Conservation (phyloP, 78 protist genomes). For the Capsaspora owczarzaki region DNA sequence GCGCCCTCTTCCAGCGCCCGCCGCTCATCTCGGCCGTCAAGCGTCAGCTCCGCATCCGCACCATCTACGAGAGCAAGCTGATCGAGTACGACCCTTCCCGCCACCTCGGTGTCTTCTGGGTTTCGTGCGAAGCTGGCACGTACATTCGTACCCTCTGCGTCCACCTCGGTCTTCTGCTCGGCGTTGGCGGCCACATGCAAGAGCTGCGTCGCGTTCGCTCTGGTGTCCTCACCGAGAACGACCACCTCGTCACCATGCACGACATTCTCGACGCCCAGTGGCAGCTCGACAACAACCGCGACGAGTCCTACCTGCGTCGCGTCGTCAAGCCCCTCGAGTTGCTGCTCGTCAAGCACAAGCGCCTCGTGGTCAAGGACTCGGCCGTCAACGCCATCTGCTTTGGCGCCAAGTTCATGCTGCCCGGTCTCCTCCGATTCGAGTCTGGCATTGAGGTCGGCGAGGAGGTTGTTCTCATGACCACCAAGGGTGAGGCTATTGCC, state of each 20-base stretch:
- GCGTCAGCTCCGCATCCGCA: slow-evolving; percentile 93
- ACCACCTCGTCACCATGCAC: slow-evolving; percentile 94
- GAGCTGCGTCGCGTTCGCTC: slow-evolving; percentile 92
- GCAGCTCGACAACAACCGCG: slow-evolving; percentile 68
- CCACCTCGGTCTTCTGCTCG: slow-evolving; percentile 97
- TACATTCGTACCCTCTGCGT: slow-evolving; percentile 99
- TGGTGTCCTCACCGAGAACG: slow-evolving; percentile 79
- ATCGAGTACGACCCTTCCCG: slow-evolving; percentile 90
- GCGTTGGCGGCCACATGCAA: slow-evolving; percentile 97
- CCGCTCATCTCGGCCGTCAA: slow-evolving; percentile 97
- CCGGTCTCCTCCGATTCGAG: slow-evolving; percentile 96
- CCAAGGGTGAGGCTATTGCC: slow-evolving; percentile 99
- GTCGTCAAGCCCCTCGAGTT: slow-evolving; percentile 94
- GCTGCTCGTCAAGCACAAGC: slow-evolving; percentile 83
- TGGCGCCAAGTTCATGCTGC: slow-evolving; percentile 92
- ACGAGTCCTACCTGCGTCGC: slow-evolving; percentile 89
- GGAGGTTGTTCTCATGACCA: slow-evolving; percentile 95
- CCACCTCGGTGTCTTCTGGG: slow-evolving; percentile 91
- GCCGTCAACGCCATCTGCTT: slow-evolving; percentile 99
- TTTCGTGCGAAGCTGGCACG: slow-evolving; percentile 99
- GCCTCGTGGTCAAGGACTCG: slow-evolving; percentile 96
- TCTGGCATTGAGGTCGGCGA: slow-evolving; percentile 85
- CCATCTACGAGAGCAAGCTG: slow-evolving; percentile 86
- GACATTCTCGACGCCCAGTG: slow-evolving; percentile 98
- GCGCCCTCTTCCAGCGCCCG: slow-evolving; percentile 99